phyloP scores from a whole-genome alignment of 73 alveolate genomes.

The Paraurostyla sp. region DNA sequence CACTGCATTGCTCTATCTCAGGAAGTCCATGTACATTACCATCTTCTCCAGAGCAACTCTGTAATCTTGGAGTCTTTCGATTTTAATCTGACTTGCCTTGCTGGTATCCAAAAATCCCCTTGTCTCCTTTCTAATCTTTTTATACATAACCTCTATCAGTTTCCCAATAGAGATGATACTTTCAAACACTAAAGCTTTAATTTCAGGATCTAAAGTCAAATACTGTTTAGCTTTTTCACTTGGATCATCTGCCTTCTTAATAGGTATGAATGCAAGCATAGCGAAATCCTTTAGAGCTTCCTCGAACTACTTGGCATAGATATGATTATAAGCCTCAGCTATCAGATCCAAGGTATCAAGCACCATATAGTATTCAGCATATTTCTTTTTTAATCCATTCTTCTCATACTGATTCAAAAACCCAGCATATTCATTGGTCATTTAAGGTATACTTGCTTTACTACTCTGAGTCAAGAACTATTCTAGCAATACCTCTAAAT shows the following conservation, averaged over 20 bases:
- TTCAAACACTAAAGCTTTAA: background rate
- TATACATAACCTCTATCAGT: background rate
- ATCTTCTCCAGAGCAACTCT: background rate
- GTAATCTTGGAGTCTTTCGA: background rate
- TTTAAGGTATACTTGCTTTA: background rate
- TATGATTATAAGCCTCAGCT: background rate
- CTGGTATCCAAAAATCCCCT: background rate
- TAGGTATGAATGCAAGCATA: background rate
- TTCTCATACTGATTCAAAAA: conserved; percentile 13
- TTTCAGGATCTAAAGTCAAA: background rate
- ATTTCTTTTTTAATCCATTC: conserved; percentile 17
- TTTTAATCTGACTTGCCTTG: background rate
- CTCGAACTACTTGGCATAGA: background rate
- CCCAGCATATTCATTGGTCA: background rate
- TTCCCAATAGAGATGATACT: conserved; percentile 17
- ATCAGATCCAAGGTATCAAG: background rate
- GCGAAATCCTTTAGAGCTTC: conserved; percentile 4
- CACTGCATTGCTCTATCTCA: background rate
- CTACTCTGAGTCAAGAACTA: conserved; percentile 5
- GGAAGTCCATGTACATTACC: background rate
- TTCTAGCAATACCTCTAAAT: background rate
- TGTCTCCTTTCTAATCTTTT: background rate
- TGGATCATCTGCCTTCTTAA: background rate
- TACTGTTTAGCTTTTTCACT: background rate
- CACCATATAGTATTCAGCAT: background rate